Conservation (phyloP, 345 rosid genomes). For the Lepidium didymum region DNA sequence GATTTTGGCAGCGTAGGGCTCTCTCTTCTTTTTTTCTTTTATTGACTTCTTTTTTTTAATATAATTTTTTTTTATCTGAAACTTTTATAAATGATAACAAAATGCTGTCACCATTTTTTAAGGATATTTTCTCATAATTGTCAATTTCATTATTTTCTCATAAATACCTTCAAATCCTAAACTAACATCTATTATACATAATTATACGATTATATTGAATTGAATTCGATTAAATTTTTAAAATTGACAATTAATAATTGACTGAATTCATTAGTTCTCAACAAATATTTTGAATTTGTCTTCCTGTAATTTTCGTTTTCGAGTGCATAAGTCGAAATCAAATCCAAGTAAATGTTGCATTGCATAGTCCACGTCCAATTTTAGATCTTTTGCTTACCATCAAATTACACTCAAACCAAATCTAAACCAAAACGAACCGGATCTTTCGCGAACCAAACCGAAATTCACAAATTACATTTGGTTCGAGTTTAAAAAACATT, state of each 20-base stretch:
- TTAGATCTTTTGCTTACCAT: background rate
- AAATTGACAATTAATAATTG: too few relatives aligned
- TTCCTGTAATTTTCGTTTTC: background rate
- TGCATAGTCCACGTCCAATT: background rate
- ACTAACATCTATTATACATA: too few relatives aligned
- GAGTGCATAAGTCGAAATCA: background rate
- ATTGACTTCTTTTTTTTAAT: background rate
- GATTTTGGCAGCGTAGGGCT: slow-evolving; percentile 29
- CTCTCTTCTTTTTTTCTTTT: background rate
- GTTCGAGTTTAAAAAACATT: background rate
- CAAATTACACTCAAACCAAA: background rate
- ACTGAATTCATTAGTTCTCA: background rate
- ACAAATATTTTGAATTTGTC: background rate
- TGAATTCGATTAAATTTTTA: too few relatives aligned
- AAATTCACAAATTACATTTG: background rate
- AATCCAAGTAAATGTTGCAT: too few relatives aligned
- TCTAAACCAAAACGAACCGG: slow-evolving; percentile 5
- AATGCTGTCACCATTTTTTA: background rate
- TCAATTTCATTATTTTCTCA: too few relatives aligned
- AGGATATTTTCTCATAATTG: background rate
- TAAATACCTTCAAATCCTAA: too few relatives aligned
- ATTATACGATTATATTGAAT: too few relatives aligned
- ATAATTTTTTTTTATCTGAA: background rate
- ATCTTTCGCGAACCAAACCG: background rate
- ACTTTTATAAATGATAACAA: background rate